Conservation (phyloP, 139 green algal genomes). For the Edaphochlamys debaryana region DNA sequence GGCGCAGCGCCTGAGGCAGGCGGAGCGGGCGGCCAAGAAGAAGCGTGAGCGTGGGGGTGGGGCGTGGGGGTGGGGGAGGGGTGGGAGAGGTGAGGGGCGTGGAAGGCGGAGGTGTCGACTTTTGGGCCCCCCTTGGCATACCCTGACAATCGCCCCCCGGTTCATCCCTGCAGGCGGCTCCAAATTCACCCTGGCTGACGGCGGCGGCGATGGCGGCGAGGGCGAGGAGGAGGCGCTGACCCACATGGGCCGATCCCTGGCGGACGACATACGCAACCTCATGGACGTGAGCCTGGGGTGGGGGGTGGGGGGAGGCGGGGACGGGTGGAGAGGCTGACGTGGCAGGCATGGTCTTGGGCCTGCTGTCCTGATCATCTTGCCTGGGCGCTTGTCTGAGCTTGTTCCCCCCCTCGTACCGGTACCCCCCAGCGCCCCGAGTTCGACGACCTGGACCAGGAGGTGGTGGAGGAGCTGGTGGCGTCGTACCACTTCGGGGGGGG, state of each 20-base stretch:
- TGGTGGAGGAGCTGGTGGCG: constrained; percentile 64
- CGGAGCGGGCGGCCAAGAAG: background rate
- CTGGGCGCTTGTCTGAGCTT: too few relatives aligned
- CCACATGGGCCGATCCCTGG: constrained; percentile 47
- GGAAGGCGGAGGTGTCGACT: too few relatives aligned
- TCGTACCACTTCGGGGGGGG: constrained; percentile 84
- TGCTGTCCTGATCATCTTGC: too few relatives aligned
- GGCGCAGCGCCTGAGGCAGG: constrained; percentile 74
- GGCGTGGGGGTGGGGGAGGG: too few relatives aligned
- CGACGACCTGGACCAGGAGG: constrained; percentile 66
- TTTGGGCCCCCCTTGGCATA: too few relatives aligned
- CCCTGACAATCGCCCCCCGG: background rate
- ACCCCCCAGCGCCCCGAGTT: constrained; percentile 48
- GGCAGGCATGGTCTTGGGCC: too few relatives aligned
- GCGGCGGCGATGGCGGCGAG: constrained; percentile 54
- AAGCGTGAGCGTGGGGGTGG: constrained; percentile 11
- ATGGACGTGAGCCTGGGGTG: constrained; percentile 34
- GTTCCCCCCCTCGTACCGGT: too few relatives aligned
- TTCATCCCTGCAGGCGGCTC: constrained; percentile 21
- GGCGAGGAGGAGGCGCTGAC: constrained; percentile 43
- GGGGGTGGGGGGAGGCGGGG: background rate
- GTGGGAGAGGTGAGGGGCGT: too few relatives aligned
- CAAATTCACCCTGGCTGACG: constrained; percentile 84
- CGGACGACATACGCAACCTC: constrained; percentile 41
- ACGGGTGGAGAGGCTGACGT: background rate